Evolutionary conservation across 176 grass and related monocot genomes (phyloP).

Genomic region (Coix lacrymajobi): DNA sequence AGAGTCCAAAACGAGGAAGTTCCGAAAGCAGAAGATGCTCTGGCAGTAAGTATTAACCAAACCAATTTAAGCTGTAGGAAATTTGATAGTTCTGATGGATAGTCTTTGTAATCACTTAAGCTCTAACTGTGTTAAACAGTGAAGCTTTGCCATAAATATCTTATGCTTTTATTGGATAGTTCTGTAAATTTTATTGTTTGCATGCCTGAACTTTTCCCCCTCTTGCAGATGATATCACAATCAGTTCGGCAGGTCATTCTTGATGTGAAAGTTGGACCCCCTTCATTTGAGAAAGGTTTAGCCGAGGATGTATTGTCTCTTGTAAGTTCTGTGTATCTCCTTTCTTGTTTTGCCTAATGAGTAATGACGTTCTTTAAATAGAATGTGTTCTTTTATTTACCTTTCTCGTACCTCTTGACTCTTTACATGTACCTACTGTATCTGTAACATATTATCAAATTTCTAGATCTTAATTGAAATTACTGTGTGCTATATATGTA

Average conservation of each 20-base stretch:
- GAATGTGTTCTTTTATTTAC: neutral
- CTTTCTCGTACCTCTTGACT: neutral
- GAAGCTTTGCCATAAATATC: neutral
- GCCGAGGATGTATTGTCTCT: conserved; percentile 61
- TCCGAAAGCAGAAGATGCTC: conserved; percentile 51
- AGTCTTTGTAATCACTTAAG: neutral
- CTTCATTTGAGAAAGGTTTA: conserved; percentile 67
- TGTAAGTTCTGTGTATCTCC: conserved; percentile 46
- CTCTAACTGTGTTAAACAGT: neutral
- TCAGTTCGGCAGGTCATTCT: conserved; percentile 74
- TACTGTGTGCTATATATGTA: neutral
- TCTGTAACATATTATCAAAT: neutral
- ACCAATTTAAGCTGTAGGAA: neutral
- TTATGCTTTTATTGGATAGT: neutral
- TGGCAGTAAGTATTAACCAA: conserved; percentile 37
- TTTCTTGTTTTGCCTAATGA: conserved; percentile 9
- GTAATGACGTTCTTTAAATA: neutral
- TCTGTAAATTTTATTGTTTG: neutral
- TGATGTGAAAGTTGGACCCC: conserved; percentile 83
- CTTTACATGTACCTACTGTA: neutral
- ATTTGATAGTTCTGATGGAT: neutral
- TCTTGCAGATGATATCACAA: conserved; percentile 56
- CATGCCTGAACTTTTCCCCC: neutral
- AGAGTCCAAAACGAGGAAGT: conserved; percentile 43
- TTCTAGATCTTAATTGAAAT: neutral